A percentile compares a stretch with the other conserved stretches of the same genome.
These are phyloP conservation scores for Byssoonygena ceratinophila DNA, from an alignment of 2,329 filamentous ascomycete genomes.

Conservation along the genomic window DNA sequence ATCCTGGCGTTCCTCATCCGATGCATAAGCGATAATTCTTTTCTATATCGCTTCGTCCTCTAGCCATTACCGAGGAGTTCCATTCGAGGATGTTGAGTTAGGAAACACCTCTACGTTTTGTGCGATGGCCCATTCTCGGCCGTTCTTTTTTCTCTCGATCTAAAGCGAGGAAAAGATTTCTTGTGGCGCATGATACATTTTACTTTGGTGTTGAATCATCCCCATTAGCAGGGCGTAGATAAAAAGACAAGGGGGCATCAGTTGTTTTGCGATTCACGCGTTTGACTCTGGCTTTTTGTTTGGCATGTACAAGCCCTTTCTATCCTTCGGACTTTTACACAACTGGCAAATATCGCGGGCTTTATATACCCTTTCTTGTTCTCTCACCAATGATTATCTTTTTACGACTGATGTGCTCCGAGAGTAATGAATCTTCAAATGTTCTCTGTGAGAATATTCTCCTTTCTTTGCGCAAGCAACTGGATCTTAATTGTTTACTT, in stretches of 20 bases:
- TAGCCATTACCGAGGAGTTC: neutral
- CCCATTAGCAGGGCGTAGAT: conserved; percentile 15
- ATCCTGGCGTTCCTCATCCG: conserved; percentile 4
- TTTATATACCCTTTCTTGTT: conserved; percentile 6
- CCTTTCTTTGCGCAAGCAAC: neutral
- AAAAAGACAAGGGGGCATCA: conserved; percentile 12
- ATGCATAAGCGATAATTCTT: neutral
- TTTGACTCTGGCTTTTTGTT: conserved; percentile 1
- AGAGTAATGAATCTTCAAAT: conserved; percentile 7
- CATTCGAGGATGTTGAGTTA: neutral
- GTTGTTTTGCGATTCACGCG: conserved; percentile 1
- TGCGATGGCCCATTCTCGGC: neutral
- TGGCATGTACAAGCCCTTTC: neutral
- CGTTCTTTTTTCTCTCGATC: neutral
- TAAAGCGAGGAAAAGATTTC: neutral
- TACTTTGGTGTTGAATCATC: conserved; percentile 8
- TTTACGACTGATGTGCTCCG: conserved; percentile 6
- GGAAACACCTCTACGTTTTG: neutral
- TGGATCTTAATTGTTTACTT: neutral
- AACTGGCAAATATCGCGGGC: neutral
- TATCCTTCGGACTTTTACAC: neutral
- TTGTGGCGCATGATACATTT: conserved; percentile 9
- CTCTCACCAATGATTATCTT: neutral
- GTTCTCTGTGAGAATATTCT: conserved; percentile 8
- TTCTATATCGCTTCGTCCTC: neutral